phyloP scores from a whole-genome alignment of 768 basidiomycete genomes.

The Baorangia bicolor region DNA sequence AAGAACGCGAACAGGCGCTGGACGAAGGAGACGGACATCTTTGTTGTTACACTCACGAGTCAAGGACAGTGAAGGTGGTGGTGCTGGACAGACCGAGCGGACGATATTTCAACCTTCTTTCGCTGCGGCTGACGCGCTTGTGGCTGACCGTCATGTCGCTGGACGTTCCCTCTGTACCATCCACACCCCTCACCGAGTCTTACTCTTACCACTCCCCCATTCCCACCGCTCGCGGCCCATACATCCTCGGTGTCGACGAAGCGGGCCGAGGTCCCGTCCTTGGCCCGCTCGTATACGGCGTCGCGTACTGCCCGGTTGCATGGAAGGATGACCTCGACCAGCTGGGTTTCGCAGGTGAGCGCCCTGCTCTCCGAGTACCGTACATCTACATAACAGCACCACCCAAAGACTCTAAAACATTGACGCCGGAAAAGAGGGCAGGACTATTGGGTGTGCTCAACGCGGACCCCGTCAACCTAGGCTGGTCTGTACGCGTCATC shows the following conservation, averaged over 20 bases:
- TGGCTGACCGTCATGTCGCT: constrained; percentile 6
- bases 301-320: constrained; percentile 85
- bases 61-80: too few relatives aligned
- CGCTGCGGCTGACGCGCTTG: constrained; percentile 8
- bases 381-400: neutral
- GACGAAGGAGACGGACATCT: too few relatives aligned
- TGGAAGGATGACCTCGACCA: constrained; percentile 72
- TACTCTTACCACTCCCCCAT: constrained; percentile 77
- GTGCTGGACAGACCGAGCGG: too few relatives aligned
- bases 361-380: neutral
- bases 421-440: constrained; percentile 70
- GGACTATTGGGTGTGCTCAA: constrained; percentile 64
- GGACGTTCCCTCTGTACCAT: constrained; percentile 56
- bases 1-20: too few relatives aligned
- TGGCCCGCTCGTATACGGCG: constrained; percentile 93
- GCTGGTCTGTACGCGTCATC: constrained; percentile 80
- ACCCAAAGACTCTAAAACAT: constrained; percentile 84
- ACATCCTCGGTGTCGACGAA: constrained; percentile 98
- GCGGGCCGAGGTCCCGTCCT: constrained; percentile 95
- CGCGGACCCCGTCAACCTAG: constrained; percentile 69
- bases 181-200: constrained; percentile 58
- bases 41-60: too few relatives aligned
- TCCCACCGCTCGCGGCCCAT: constrained; percentile 71
- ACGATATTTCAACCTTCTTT: constrained; percentile 6
- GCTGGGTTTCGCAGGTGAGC: constrained; percentile 88